Conservation (phyloP, 2,329 filamentous ascomycete species). For the Drechslerella dactyloides region DNA sequence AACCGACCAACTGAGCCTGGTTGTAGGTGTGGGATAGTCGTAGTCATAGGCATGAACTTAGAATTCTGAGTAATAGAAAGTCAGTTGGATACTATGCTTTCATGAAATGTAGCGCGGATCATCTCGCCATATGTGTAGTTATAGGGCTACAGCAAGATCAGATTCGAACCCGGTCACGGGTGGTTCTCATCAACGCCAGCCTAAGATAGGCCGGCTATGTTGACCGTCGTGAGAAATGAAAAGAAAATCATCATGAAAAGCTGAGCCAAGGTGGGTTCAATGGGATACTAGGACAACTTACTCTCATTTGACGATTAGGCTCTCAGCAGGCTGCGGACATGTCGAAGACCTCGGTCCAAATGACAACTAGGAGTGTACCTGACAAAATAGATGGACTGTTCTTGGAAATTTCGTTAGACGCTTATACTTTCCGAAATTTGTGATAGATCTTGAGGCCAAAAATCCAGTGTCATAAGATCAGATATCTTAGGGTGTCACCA, state of each 20-base stretch:
- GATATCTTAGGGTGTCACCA: constrained; percentile 51
- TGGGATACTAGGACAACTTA: not conserved
- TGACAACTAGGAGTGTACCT: too few relatives aligned
- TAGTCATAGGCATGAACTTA: too few relatives aligned
- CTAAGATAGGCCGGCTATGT: constrained; percentile 52
- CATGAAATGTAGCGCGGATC: not conserved
- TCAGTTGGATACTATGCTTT: not conserved
- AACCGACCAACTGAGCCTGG: too few relatives aligned
- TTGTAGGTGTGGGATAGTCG: too few relatives aligned
- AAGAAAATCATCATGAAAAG: constrained; percentile 53
- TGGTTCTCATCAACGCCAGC: constrained; percentile 55
- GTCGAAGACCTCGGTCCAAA: too few relatives aligned
- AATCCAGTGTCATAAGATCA: constrained; percentile 14
- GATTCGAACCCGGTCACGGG: constrained; percentile 55
- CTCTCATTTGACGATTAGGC: not conserved
- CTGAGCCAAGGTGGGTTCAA: constrained; percentile 12
- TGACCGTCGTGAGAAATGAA: constrained; percentile 56
- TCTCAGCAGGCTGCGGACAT: too few relatives aligned
- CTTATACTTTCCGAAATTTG: too few relatives aligned
- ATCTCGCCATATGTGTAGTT: not conserved
- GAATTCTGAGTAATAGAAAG: not conserved
- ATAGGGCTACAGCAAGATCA: constrained; percentile 36
- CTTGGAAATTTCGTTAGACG: too few relatives aligned
- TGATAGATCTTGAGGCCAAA: not conserved
- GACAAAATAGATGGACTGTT: too few relatives aligned